Conservation (phyloP, 805 yeast genomes). For the Candida takata region DNA sequence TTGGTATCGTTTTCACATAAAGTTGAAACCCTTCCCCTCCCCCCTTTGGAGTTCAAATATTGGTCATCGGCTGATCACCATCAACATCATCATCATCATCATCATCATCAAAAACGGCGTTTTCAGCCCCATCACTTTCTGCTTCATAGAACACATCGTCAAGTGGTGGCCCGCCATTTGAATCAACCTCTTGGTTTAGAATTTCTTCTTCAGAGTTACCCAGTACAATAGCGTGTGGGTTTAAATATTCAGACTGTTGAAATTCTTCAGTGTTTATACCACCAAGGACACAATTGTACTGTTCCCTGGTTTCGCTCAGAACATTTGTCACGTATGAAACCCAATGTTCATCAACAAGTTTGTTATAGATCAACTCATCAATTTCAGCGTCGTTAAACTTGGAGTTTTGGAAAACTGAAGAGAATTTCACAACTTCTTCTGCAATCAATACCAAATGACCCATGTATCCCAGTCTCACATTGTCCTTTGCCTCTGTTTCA, state of each 20-base stretch:
- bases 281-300: constrained; percentile 82
- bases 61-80: constrained; percentile 9
- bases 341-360: constrained; percentile 46
- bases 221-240: constrained; percentile 20
- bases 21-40: no score
- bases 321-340: constrained; percentile 67
- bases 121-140: background rate
- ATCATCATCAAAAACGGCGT: background rate
- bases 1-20: background rate
- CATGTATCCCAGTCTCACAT: constrained; percentile 86
- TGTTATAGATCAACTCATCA: constrained; percentile 22
- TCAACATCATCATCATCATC: constrained; percentile 3
- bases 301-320: constrained; percentile 73
- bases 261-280: constrained; percentile 34
- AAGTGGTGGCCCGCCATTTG: constrained; percentile 2
- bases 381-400: constrained; percentile 20
- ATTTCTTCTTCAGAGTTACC: constrained; percentile 25
- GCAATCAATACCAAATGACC: constrained; percentile 92
- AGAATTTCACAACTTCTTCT: constrained; percentile 91
- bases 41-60: no score
- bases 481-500: constrained; percentile 51
- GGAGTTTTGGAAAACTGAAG: constrained; percentile 27
- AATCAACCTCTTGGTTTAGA: constrained; percentile 13
- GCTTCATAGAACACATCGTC: constrained; percentile 4
- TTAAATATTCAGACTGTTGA: constrained; percentile 17